Percentiles rank a stretch among this genome's conserved stretches.
Evolutionary conservation across 169 alveolate species (phyloP).

Genomic region (Prorocentrum cordatum): DNA sequence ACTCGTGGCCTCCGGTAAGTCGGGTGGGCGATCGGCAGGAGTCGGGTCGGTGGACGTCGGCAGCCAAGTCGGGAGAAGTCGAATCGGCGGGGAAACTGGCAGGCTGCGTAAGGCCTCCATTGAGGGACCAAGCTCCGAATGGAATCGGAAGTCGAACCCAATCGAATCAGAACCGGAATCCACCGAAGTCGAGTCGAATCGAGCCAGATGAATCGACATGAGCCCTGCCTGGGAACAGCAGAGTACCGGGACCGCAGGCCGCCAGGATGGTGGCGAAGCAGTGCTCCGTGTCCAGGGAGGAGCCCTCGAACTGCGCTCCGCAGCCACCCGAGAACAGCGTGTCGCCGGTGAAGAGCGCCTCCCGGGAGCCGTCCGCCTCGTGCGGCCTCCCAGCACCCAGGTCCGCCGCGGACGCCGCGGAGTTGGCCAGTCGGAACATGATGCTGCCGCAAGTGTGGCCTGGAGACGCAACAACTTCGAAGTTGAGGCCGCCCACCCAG

Average conservation of each 20-base stretch:
- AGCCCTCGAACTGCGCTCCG: constrained; percentile 5
- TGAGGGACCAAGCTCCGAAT: not conserved
- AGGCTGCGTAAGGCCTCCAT: not conserved
- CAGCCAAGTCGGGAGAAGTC: no score
- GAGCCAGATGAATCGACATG: not conserved
- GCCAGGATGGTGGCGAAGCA: constrained; percentile 1
- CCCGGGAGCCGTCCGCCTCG: not conserved
- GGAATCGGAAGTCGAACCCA: not conserved
- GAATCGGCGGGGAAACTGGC: no score
- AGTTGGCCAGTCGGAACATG: not conserved
- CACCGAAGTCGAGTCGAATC: not conserved
- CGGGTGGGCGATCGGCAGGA: no score
- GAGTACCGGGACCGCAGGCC: not conserved
- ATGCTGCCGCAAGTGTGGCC: constrained; percentile 3
- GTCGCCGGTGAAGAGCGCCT: constrained; percentile 1
- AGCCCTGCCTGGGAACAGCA: not conserved
- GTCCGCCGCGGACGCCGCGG: not conserved
- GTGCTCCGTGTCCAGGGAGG: not conserved
- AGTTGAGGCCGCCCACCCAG: not conserved
- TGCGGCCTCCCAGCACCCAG: not conserved
- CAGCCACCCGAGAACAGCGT: constrained; percentile 12
- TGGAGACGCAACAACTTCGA: not conserved
- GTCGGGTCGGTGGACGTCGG: no score
- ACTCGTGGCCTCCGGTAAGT: not conserved
- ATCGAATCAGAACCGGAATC: not conserved